Evolutionary conservation across 2,329 filamentous ascomycete genomes (phyloP), one percentile per base, ranked within the genome.

Genomic region (Colletotrichum kahawae): DNA sequence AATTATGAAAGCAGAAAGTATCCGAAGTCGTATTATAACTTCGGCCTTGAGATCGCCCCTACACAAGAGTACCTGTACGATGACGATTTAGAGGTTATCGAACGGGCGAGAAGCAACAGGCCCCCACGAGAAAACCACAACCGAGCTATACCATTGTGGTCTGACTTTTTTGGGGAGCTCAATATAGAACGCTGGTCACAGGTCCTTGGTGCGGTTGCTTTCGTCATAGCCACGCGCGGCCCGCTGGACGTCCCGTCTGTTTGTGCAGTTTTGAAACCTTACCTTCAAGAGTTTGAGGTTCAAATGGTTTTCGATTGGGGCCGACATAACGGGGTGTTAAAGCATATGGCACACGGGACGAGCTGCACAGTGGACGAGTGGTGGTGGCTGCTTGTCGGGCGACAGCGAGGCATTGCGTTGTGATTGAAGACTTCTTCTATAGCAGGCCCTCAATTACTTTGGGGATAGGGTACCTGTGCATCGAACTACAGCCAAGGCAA

Each of bases 1-100:
- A 92, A 93, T 77, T 95, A 95, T 82, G 91, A 94, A 79, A 93
- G 92, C 27, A 89, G 93, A 70, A 91, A 91, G 73, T 92, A 93
- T 76, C 90, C 93, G 43, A 93, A 93, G 78, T 87, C 88, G 38
- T 91, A 91, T 78, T 88, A 94, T 65, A 89, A 91, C 77, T 95
- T 94, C 82, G 87, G 88, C 12, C 85, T 95, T 43, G 87, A 90
- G 57, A 87, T 92, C 24, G 83, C 87, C 2, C 92, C 92, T 2
- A 94, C 92, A 0, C 80, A 84, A 9, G 81, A 77, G 0, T 95
- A 95, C 81, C 79, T 90, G 16, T 91, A 87, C 79, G 87, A 92
- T 64, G 87, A 90, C 29, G 84, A 88, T 2, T 85, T 90, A 56
- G 81, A 84, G 7, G 81, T 88, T 4, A 79, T 89, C 4, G 76